These are phyloP conservation scores for Aspergillus arachidicola DNA, from an alignment of 2,329 filamentous ascomycete species.

Conservation along the genomic window DNA sequence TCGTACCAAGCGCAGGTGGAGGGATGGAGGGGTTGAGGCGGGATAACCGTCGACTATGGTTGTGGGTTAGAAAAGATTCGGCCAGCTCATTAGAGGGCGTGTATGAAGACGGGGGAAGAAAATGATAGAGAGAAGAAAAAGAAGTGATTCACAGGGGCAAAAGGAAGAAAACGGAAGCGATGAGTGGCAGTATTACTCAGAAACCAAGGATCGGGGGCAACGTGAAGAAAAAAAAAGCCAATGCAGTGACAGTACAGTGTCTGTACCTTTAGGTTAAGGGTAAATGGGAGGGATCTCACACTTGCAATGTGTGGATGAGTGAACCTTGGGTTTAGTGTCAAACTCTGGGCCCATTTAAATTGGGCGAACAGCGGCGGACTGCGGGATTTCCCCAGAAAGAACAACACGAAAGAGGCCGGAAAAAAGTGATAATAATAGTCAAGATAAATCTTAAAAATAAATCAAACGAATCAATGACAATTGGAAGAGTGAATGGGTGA, in stretches of 20 bases:
- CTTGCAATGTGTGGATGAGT: neutral
- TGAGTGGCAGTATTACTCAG: constrained; percentile 12
- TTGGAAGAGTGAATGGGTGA: neutral
- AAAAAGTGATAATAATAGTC: neutral
- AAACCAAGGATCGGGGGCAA: constrained; percentile 4
- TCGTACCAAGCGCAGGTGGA: constrained; percentile 12
- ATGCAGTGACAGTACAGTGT: neutral
- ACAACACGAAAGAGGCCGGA: neutral
- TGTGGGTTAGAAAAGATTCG: constrained; percentile 3
- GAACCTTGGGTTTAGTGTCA: constrained; percentile 16
- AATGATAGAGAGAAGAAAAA: constrained; percentile 6
- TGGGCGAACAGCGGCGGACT: constrained; percentile 13
- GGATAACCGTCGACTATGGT: constrained; percentile 17
- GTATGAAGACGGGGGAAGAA: neutral
- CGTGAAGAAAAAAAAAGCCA: neutral
- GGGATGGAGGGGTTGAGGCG: constrained; percentile 14
- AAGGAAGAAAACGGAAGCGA: constrained; percentile 10
- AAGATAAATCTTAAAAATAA: neutral
- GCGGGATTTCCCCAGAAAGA: constrained; percentile 13
- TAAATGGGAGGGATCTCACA: constrained; percentile 3
- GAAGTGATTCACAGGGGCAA: constrained; percentile 14
- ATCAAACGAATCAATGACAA: neutral
- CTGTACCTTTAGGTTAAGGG: constrained; percentile 5
- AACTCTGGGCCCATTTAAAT: constrained; percentile 9
- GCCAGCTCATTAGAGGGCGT: neutral